Conservation (phyloP, 441 rosid species). For the Metrosideros polymorpha region DNA sequence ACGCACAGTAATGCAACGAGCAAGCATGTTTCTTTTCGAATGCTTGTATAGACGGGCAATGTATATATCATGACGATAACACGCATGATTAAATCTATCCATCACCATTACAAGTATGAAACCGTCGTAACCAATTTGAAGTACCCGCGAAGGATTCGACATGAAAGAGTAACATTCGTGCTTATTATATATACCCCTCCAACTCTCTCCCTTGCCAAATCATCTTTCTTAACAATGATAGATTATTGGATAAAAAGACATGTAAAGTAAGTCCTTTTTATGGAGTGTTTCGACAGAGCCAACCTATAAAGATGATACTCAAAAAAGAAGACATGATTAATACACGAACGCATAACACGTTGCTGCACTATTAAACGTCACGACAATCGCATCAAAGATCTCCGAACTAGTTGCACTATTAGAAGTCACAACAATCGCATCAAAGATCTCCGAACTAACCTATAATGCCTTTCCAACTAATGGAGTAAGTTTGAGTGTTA, state of each 20-base stretch:
- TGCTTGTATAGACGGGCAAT: background rate
- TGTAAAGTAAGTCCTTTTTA: too few species aligned
- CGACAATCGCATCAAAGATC: background rate
- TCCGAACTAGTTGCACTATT: too few species aligned
- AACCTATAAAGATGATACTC: background rate
- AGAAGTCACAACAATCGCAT: background rate
- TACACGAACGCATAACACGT: background rate
- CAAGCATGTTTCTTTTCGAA: background rate
- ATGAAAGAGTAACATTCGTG: too few species aligned
- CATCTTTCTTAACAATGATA: fast-evolving
- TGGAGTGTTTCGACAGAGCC: too few species aligned
- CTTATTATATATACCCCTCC: background rate
- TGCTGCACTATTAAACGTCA: background rate
- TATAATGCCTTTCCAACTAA: background rate
- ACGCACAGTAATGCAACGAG: background rate
- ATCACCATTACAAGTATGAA: fast-evolving
- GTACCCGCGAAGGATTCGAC: background rate
- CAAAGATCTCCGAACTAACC: background rate
- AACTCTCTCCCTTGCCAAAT: background rate
- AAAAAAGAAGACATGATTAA: too few species aligned
- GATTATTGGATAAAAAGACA: background rate
- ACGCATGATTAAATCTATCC: background rate
- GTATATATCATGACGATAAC: background rate
- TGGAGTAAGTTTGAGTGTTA: background rate
- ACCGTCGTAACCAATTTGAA: background rate